phyloP scores from a whole-genome alignment of 164 flowering plant species.

The Piper betle region DNA sequence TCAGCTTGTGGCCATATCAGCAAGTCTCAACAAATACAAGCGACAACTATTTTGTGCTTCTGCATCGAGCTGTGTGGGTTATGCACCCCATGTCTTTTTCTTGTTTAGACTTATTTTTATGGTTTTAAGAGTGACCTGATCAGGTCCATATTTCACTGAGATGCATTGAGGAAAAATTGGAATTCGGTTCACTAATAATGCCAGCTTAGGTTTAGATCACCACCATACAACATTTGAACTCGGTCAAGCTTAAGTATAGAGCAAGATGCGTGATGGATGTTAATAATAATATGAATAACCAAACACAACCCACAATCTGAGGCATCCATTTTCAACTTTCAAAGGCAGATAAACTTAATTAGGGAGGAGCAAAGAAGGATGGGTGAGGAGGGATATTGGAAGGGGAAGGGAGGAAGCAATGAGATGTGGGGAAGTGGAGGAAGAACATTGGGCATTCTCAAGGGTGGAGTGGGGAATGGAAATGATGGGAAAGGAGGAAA shows the following conservation, averaged over 20 bases:
- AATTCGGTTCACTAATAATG: no score
- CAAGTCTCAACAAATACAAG: no score
- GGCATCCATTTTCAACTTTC: neutral
- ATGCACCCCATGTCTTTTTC: no score
- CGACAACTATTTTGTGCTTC: no score
- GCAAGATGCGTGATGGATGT: no score
- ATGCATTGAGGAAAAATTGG: neutral
- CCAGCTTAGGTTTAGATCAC: neutral
- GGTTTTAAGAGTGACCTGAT: no score
- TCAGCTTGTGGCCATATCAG: no score
- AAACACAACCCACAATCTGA: no score
- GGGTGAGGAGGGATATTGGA: neutral
- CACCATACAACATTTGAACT: neutral
- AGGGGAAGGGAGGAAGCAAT: neutral
- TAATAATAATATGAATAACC: neutral
- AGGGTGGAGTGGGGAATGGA: neutral
- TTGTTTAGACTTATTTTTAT: no score
- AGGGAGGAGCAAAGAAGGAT: constrained; percentile 1
- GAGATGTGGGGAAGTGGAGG: neutral
- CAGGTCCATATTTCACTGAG: no score
- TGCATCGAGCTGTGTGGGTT: no score
- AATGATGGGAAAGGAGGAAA: constrained; percentile 3
- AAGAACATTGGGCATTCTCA: neutral
- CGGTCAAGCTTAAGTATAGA: neutral
- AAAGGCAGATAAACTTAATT: neutral